Percentiles rank a stretch among this genome's conserved stretches.
These are phyloP conservation scores for Rhizopus microsporus DNA, from an alignment of 371 early-diverging fungal genomes.

Conservation along the genomic window DNA sequence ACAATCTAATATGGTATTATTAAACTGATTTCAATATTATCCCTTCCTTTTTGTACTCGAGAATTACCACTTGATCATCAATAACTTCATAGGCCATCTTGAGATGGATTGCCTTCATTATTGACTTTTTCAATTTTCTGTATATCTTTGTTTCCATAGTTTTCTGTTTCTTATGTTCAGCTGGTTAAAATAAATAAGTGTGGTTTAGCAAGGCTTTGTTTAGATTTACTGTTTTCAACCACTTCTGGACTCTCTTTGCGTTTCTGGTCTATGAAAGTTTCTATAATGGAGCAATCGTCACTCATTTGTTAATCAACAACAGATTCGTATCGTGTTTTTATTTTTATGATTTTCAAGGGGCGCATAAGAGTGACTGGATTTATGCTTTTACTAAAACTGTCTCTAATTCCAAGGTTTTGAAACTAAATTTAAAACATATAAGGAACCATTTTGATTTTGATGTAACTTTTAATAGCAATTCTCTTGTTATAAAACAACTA, in stretches of 20 bases:
- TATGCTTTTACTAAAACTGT: too few relatives aligned
- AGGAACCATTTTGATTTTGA: too few relatives aligned
- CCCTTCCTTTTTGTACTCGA: neutral
- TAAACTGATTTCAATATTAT: neutral
- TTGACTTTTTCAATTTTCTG: neutral
- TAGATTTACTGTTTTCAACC: neutral
- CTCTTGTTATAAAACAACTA: too few relatives aligned
- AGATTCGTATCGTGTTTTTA: too few relatives aligned
- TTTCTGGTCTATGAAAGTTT: neutral
- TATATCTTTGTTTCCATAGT: neutral
- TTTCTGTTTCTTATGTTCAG: neutral
- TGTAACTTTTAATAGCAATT: too few relatives aligned
- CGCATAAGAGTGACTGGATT: too few relatives aligned
- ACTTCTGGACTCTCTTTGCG: neutral
- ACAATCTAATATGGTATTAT: constrained; percentile 9
- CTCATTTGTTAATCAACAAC: neutral
- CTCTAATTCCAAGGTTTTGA: too few relatives aligned
- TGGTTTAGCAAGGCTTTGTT: too few relatives aligned
- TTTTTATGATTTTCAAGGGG: too few relatives aligned
- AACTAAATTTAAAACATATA: too few relatives aligned
- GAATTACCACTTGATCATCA: constrained; percentile 17
- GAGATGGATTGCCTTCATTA: neutral
- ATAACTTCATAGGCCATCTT: constrained; percentile 8
- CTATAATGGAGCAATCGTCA: neutral
- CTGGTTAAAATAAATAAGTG: neutral